These are phyloP conservation scores for Haplographium delicatum DNA, from an alignment of 495 filamentous ascomycete genomes.

Conservation along the genomic window DNA sequence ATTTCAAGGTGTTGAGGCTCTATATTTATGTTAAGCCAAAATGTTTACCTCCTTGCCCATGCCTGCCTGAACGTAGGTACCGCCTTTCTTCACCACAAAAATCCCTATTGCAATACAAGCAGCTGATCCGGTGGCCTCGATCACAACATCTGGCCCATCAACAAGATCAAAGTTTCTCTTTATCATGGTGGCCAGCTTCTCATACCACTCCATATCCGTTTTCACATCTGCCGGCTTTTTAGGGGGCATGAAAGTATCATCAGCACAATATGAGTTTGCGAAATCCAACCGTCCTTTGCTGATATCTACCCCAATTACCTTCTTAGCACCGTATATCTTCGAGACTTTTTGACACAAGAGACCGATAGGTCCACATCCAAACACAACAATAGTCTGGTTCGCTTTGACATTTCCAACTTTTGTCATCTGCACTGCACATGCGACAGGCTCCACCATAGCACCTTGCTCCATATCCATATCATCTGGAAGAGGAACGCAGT, in stretches of 20 bases:
- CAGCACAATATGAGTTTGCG: constrained; percentile 42
- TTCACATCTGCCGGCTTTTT: background rate
- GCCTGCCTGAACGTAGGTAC: constrained; percentile 56
- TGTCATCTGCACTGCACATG: constrained; percentile 48
- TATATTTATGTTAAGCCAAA: too few species aligned
- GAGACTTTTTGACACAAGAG: constrained; percentile 49
- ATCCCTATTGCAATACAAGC: constrained; percentile 49
- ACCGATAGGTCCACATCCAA: constrained; percentile 50
- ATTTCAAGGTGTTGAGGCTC: too few species aligned
- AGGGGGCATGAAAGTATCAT: constrained; percentile 36
- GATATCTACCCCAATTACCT: constrained; percentile 52
- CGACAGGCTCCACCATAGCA: constrained; percentile 47
- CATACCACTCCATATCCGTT: background rate
- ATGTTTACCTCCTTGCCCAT: constrained; percentile 34
- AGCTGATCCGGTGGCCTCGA: constrained; percentile 54
- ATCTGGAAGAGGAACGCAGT: constrained; percentile 47
- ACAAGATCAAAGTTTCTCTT: constrained; percentile 39
- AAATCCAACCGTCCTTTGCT: constrained; percentile 46
- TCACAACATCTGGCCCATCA: constrained; percentile 48
- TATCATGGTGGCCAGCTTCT: constrained; percentile 36
- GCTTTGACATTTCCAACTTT: constrained; percentile 38
- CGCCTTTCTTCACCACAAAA: constrained; percentile 45
- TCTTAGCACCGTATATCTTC: constrained; percentile 45
- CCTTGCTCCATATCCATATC: constrained; percentile 41
- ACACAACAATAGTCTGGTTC: constrained; percentile 45